Conservation (phyloP, 2,329 filamentous ascomycete species). For the Fusarium sp. region DNA sequence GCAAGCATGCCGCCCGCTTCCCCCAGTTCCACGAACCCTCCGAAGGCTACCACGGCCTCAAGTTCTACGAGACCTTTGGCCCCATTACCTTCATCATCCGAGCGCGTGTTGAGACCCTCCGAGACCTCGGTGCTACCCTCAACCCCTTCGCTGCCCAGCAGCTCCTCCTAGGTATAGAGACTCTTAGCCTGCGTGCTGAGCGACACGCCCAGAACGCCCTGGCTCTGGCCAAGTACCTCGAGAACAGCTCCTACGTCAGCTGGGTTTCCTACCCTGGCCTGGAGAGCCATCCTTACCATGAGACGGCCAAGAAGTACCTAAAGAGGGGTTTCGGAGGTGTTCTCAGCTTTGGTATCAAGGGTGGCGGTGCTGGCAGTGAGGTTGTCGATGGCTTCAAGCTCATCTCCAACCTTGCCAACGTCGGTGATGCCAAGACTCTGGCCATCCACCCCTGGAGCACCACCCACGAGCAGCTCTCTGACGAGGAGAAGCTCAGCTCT, state of each 20-base stretch:
- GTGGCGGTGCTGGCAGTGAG: conserved; percentile 85
- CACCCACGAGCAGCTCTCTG: conserved; percentile 91
- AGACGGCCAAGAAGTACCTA: conserved; percentile 88
- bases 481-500: conserved; percentile 84
- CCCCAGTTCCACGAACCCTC: conserved; percentile 93
- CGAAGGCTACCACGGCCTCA: conserved; percentile 92
- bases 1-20: conserved; percentile 85
- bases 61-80: conserved; percentile 95
- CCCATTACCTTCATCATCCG: conserved; percentile 86
- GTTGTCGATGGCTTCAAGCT: conserved; percentile 96
- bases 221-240: conserved; percentile 84
- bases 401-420: conserved; percentile 96
- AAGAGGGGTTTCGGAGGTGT: conserved; percentile 90
- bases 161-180: conserved; percentile 90
- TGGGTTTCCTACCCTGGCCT: conserved; percentile 98
- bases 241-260: conserved; percentile 85
- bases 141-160: conserved; percentile 96
- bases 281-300: conserved; percentile 84
- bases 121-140: conserved; percentile 86
- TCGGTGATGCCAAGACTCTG: conserved; percentile 94
- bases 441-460: conserved; percentile 97
- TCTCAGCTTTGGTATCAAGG: conserved; percentile 93
- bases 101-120: conserved; percentile 89
- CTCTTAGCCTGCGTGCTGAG: conserved; percentile 88
- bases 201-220: conserved; percentile 89